Percentiles rank a stretch among this genome's conserved stretches.
Evolutionary conservation across 805 yeast genomes (phyloP).

Genomic region (Saccharomyces kudriavzevii): DNA sequence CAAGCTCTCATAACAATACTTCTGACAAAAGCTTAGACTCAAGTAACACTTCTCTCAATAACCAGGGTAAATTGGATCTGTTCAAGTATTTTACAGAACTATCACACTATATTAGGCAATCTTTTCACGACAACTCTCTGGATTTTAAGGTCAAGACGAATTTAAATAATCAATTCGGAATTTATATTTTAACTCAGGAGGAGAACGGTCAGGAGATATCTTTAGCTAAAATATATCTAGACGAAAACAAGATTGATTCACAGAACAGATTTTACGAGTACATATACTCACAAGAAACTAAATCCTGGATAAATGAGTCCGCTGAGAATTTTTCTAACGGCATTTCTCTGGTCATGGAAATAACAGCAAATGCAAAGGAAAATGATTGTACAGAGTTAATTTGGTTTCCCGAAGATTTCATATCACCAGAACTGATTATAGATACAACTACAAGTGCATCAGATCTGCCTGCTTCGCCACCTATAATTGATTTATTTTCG

Average conservation of each 20-base stretch:
- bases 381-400: neutral
- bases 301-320: conserved; percentile 25
- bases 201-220: conserved; percentile 3
- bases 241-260: conserved; percentile 14
- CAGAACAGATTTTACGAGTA: conserved; percentile 25
- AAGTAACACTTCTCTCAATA: neutral
- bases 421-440: conserved; percentile 18
- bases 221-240: conserved; percentile 21
- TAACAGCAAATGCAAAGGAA: conserved; percentile 6
- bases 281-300: conserved; percentile 13
- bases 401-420: conserved; percentile 23
- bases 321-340: conserved; percentile 23
- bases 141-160: conserved; percentile 19
- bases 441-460: neutral
- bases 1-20: conserved; percentile 8
- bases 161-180: conserved; percentile 25
- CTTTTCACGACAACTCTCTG: conserved; percentile 12
- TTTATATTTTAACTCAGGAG: conserved; percentile 13
- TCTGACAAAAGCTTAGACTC: conserved; percentile 1
- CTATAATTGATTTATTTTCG: conserved; percentile 28
- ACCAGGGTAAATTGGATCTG: conserved; percentile 22
- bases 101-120: conserved; percentile 16
- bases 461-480: neutral
- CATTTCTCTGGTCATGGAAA: conserved; percentile 22
- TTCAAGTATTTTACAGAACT: conserved; percentile 29